phyloP scores from a whole-genome alignment of 208 protist genomes.

The Acanthamoeba healyi region DNA sequence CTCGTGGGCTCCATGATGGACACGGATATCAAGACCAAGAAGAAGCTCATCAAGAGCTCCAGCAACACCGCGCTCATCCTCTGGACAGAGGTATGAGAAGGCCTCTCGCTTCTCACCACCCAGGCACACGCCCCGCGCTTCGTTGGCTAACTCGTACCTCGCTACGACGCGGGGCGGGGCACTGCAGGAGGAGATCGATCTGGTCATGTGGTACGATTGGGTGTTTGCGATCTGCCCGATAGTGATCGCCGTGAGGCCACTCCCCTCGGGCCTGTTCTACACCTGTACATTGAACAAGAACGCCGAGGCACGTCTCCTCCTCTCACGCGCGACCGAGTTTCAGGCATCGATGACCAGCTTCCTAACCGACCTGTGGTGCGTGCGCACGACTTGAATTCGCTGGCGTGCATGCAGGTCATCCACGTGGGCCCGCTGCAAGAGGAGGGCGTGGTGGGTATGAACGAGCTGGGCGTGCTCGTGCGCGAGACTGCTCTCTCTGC shows the following conservation, averaged over 20 bases:
- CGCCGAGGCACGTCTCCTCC: background rate
- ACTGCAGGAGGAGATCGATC: slow-evolving; percentile 42
- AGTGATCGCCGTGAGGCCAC: slow-evolving; percentile 34
- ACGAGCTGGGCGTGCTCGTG: slow-evolving; percentile 12
- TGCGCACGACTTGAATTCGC: too few relatives aligned
- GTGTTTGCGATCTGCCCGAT: slow-evolving; percentile 10
- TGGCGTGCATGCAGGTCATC: background rate
- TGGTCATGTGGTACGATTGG: slow-evolving; percentile 38
- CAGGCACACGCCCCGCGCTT: too few relatives aligned
- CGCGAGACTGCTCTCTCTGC: slow-evolving; percentile 38
- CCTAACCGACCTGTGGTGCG: too few relatives aligned
- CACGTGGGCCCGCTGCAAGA: slow-evolving; percentile 54
- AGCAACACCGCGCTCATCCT: slow-evolving; percentile 15
- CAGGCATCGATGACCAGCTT: too few relatives aligned
- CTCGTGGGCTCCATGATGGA: slow-evolving; percentile 17
- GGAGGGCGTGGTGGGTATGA: slow-evolving; percentile 2
- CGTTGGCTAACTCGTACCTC: too few relatives aligned
- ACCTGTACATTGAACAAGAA: slow-evolving; percentile 46
- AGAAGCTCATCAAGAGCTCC: slow-evolving; percentile 50
- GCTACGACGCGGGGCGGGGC: background rate
- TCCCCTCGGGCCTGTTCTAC: slow-evolving; percentile 62
- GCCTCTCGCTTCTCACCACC: background rate
- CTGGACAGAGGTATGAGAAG: slow-evolving; percentile 36
- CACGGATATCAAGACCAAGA: slow-evolving; percentile 18
- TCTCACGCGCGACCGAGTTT: too few relatives aligned